phyloP scores from a whole-genome alignment of 2,329 filamentous ascomycete genomes.

The Alternaria triticina region DNA sequence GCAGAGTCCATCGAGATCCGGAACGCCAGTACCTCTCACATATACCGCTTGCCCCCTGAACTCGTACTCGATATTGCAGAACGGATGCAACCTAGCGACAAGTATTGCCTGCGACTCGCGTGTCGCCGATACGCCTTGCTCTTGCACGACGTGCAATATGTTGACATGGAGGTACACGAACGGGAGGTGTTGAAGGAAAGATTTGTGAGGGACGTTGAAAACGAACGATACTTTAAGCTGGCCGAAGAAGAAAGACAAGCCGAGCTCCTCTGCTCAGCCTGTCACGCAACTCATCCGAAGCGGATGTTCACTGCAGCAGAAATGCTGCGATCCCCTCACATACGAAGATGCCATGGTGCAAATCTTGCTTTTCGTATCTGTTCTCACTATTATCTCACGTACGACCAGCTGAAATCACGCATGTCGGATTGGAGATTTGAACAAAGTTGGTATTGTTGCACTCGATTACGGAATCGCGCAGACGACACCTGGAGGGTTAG shows the following conservation, averaged over 20 bases:
- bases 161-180: background rate
- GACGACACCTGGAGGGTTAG: background rate
- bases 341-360: background rate
- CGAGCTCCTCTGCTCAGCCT: background rate
- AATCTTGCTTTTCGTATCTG: background rate
- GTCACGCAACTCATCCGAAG: background rate
- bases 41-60: background rate
- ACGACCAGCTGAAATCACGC: background rate
- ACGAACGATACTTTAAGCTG: background rate
- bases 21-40: background rate
- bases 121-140: background rate
- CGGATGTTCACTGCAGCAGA: background rate
- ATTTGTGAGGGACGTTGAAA: background rate
- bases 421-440: background rate
- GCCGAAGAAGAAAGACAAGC: background rate
- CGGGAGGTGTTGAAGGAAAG: background rate
- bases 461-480: background rate
- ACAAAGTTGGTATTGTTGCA: background rate
- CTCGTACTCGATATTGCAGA: background rate
- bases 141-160: background rate
- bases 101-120: background rate
- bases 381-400: background rate
- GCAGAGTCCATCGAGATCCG: background rate
- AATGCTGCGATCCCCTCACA: background rate
- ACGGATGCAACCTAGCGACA: background rate